These are phyloP conservation scores for Cordia subcordata DNA, from an alignment of 257 asterid genomes.

Conservation along the genomic window DNA sequence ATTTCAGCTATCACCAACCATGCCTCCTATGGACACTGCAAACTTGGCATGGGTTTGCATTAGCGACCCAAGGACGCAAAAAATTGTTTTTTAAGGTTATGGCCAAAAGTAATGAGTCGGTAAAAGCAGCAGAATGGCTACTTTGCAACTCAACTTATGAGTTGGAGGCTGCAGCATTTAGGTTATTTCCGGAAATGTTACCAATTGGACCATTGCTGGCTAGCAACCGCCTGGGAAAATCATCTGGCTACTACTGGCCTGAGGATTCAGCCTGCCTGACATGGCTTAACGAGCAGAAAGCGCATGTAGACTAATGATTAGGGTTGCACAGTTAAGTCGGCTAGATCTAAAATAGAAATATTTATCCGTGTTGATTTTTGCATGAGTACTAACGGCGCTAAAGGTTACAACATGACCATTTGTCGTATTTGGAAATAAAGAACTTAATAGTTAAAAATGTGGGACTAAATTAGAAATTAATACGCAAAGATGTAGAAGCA, in stretches of 20 bases:
- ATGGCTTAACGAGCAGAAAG: constrained; percentile 60
- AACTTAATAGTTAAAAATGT: no score
- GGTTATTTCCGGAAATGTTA: constrained; percentile 15
- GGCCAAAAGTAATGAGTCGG: constrained; percentile 1
- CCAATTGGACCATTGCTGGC: constrained; percentile 55
- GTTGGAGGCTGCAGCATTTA: constrained; percentile 41
- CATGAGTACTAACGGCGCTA: no score
- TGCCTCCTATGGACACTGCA: constrained; percentile 37
- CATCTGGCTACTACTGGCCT: constrained; percentile 46
- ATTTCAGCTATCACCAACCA: constrained; percentile 38
- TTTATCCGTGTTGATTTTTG: no score
- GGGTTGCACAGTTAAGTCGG: no score
- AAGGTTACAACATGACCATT: no score
- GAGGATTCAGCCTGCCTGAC: constrained; percentile 34
- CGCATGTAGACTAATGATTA: no score
- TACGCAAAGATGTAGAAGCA: no score
- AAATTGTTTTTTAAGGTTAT: constrained; percentile 19
- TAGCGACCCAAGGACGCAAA: constrained; percentile 27
- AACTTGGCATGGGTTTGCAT: constrained; percentile 31
- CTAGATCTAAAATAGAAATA: no score
- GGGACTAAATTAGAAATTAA: no score
- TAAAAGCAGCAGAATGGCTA: constrained; percentile 24
- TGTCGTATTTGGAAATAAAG: no score
- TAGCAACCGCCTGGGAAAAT: constrained; percentile 37
- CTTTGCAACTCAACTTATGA: constrained; percentile 47